Evolutionary conservation across 768 basidiomycete species (phyloP).

Genomic region (Clavaria fumosa): DNA sequence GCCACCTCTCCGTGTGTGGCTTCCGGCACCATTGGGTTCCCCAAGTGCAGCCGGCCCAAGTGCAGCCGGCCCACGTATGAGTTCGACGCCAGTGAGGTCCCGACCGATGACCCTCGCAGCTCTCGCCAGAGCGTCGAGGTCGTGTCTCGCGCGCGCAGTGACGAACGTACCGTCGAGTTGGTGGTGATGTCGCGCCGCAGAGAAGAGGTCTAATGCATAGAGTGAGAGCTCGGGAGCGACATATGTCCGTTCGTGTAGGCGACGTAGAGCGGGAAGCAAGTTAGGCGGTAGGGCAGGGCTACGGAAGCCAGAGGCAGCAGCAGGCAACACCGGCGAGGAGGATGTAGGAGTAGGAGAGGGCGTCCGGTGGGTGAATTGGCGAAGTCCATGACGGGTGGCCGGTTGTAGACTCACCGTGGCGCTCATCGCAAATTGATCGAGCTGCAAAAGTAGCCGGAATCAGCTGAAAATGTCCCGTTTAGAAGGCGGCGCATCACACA

Average conservation of each 20-base stretch:
- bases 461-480: neutral
- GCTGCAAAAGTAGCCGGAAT: conserved; percentile 22
- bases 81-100: neutral
- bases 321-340: too few species aligned
- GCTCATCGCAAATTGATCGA: conserved; percentile 72
- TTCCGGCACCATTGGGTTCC: too few species aligned
- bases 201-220: conserved; percentile 62
- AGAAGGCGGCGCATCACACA: conserved; percentile 19
- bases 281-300: conserved; percentile 17
- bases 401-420: conserved; percentile 38
- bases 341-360: conserved; percentile 11
- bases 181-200: conserved; percentile 57
- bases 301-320: too few species aligned
- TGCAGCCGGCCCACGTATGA: conserved; percentile 1
- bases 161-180: conserved; percentile 55
- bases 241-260: conserved; percentile 23
- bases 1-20: too few species aligned
- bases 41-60: too few species aligned
- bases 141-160: conserved; percentile 40
- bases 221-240: conserved; percentile 37
- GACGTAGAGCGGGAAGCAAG: conserved; percentile 17
- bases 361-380: conserved; percentile 14
- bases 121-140: conserved; percentile 50
- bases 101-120: conserved; percentile 43
- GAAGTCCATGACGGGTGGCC: conserved; percentile 21